Conservation (phyloP, 2,329 filamentous ascomycete species). For the Penicillium frequentans region DNA sequence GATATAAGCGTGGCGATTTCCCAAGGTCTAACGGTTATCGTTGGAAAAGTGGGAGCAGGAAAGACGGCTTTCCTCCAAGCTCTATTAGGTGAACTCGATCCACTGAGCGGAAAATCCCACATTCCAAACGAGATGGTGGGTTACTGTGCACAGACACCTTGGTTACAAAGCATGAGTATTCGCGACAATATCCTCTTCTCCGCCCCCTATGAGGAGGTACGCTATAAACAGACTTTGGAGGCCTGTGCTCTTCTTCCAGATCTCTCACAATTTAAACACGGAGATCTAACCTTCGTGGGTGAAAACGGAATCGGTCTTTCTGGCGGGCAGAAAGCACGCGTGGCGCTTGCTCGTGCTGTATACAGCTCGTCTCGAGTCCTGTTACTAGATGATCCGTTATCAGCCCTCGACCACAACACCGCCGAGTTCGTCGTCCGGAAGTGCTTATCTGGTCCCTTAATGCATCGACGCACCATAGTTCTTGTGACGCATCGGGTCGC, state of each 20-base stretch:
- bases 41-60: slow-evolving; percentile 63
- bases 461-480: slow-evolving; percentile 55
- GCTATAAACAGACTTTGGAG: slow-evolving; percentile 68
- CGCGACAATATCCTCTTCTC: slow-evolving; percentile 68
- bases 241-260: slow-evolving; percentile 63
- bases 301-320: slow-evolving; percentile 63
- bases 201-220: slow-evolving; percentile 65
- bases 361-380: slow-evolving; percentile 58
- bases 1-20: slow-evolving; percentile 57
- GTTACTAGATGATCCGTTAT: slow-evolving; percentile 60
- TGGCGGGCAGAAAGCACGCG: slow-evolving; percentile 61
- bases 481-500: slow-evolving; percentile 68
- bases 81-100: slow-evolving; percentile 60
- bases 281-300: slow-evolving; percentile 62
- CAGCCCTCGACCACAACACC: slow-evolving; percentile 64
- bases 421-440: slow-evolving; percentile 61
- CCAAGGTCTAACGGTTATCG: slow-evolving; percentile 59
- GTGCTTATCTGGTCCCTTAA: slow-evolving; percentile 56
- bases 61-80: slow-evolving; percentile 64
- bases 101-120: slow-evolving; percentile 50
- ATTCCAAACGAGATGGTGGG: slow-evolving; percentile 59
- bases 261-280: slow-evolving; percentile 62
- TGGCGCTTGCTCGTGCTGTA: slow-evolving; percentile 61
- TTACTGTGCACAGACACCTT: slow-evolving; percentile 66
- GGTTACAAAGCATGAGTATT: slow-evolving; percentile 70